These are phyloP conservation scores for Tylopilus plumbeoviolaceoides DNA, from an alignment of 768 basidiomycete genomes.

Conservation along the genomic window DNA sequence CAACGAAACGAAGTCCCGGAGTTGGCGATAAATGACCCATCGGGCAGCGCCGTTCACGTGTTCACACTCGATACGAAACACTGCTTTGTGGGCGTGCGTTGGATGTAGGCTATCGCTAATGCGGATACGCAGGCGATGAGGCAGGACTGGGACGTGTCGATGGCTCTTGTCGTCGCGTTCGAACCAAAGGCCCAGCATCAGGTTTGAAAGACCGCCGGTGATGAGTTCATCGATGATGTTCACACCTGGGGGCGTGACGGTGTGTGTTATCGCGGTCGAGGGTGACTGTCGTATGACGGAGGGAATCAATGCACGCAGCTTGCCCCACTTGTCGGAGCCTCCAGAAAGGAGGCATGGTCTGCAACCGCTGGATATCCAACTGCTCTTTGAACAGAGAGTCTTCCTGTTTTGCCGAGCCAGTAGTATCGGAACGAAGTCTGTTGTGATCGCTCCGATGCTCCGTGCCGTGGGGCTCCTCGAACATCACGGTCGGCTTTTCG, in stretches of 20 bases:
- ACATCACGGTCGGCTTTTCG: slow-evolving; percentile 36
- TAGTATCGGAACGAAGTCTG: slow-evolving; percentile 16
- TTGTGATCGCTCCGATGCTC: slow-evolving; percentile 22
- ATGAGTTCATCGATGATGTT: slow-evolving; percentile 83
- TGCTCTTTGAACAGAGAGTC: slow-evolving; percentile 3
- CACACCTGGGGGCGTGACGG: slow-evolving; percentile 50
- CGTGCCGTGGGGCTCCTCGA: slow-evolving; percentile 24
- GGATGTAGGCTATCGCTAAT: slow-evolving; percentile 86
- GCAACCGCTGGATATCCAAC: slow-evolving; percentile 16
- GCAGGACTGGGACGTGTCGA: slow-evolving; percentile 71
- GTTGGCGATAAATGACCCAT: slow-evolving; percentile 94
- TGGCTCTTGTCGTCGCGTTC: slow-evolving; percentile 84
- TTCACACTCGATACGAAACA: slow-evolving; percentile 92
- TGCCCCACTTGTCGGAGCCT: slow-evolving; percentile 51
- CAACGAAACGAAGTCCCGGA: slow-evolving; percentile 86
- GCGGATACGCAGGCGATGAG: slow-evolving; percentile 79
- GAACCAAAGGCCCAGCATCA: slow-evolving; percentile 80
- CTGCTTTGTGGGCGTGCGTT: slow-evolving; percentile 67
- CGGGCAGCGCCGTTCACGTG: slow-evolving; percentile 89
- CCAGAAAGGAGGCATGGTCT: slow-evolving; percentile 28
- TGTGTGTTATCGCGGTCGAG: slow-evolving; percentile 36
- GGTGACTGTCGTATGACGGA: slow-evolving; percentile 40
- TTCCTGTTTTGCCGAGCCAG: slow-evolving; percentile 1
- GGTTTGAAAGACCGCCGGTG: slow-evolving; percentile 69
- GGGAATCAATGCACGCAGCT: slow-evolving; percentile 63